Base-by-base conservation (phyloP, 2,329 filamentous ascomycete species). In the Exutisphaerella laricina region DNA sequence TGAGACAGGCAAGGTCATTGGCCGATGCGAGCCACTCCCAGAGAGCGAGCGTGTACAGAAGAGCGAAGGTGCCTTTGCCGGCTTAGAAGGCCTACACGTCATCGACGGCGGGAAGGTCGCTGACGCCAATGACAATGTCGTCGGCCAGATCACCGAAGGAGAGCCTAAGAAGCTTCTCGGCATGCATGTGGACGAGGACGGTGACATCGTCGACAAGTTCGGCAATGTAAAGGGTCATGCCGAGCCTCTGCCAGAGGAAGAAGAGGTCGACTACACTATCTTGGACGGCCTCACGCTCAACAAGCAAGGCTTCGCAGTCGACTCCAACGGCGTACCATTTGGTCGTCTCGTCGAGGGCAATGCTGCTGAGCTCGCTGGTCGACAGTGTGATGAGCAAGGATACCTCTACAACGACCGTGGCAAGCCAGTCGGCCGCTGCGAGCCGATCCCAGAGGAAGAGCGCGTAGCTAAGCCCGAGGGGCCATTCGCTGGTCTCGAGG, bases 101-200 rank as follows among this genome's bases (percentile, higher is more conserved):
- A 73, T 74, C 61, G 84, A 83, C 63, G 81, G 84, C 29, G 82
- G 82, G 39, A 82, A 79, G 48, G 71, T 86, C 33, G 74, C 94
- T 72, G 75, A 96, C 78, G 63, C 82, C 74, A 74, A 94, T 73
- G 86, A 84, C 21, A 79, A 85, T 48, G 73, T 84, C 17, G 69
- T 72, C 16, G 77, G 77, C 36, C 61, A 69, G 39, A 68, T 81
- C 29, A 66, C 74, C 13, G 74, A 80, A 53, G 77, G 77, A 34
- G 77, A 80, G 46, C 59, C 73, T 9, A 78, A 79, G 67, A 75
- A 77, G 46, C 70, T 81, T 20, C 62, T 79, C 39, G 77, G 78
- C 35, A 69, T 77, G 43, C 66, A 71, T 33, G 77, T 81, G 31
- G 78, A 80, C 49, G 76, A 80, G 50, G 78, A 81, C 56, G 78